These are phyloP conservation scores for Tetragonia tetragonoides DNA, from an alignment of 148 eudicot genomes.

Conservation along the genomic window DNA sequence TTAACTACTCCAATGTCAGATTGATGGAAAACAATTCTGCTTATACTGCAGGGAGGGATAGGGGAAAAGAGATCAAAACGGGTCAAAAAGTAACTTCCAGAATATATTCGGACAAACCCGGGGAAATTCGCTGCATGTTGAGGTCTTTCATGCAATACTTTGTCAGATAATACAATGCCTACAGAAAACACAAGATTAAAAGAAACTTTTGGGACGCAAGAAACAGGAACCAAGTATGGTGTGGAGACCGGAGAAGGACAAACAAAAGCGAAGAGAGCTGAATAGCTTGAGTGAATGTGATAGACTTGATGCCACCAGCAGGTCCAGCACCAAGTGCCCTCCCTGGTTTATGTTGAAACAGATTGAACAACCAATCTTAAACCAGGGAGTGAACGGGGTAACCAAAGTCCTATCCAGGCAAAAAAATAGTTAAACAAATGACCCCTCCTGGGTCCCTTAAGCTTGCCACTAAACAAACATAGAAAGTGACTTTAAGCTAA, in stretches of 20 bases:
- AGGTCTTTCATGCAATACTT: not conserved
- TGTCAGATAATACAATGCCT: not conserved
- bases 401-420: constrained; percentile 11
- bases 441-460: constrained; percentile 26
- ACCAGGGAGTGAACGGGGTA: not conserved
- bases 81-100: no score
- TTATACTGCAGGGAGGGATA: not conserved
- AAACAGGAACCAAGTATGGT: not conserved
- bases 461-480: constrained; percentile 35
- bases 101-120: no score
- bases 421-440: constrained; percentile 18
- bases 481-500: constrained; percentile 24
- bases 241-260: not conserved
- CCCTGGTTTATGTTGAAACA: not conserved
- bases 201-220: not conserved
- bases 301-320: not conserved
- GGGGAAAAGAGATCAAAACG: not conserved
- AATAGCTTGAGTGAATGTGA: not conserved
- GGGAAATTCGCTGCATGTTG: not conserved
- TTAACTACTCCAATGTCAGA: not conserved
- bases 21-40: not conserved
- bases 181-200: not conserved
- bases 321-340: not conserved
- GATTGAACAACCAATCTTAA: no score
- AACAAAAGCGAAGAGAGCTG: not conserved